These are phyloP conservation scores for Chenopodium formosanum DNA, from an alignment of 148 eudicot genomes.

Conservation along the genomic window DNA sequence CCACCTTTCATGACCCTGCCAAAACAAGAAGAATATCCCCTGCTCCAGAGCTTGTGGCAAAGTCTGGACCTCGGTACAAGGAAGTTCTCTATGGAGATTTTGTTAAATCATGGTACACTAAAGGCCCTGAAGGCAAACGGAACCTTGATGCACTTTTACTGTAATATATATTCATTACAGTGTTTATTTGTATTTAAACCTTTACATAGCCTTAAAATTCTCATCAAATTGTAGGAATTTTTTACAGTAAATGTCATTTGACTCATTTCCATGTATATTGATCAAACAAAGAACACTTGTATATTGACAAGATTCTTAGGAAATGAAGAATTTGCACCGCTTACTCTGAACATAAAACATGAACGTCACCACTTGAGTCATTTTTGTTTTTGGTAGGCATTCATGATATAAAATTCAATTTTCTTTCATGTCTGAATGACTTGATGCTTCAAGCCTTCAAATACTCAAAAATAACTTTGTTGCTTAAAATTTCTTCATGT, in stretches of 20 bases:
- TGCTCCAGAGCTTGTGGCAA: slow-evolving; percentile 43
- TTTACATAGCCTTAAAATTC: neutral
- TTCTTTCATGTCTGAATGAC: too few species aligned
- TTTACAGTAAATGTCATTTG: neutral
- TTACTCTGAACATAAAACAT: neutral
- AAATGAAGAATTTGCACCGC: neutral
- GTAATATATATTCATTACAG: slow-evolving; percentile 18
- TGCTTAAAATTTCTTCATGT: neutral
- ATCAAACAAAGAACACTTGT: neutral
- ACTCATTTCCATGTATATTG: slow-evolving; percentile 10
- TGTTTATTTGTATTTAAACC: neutral
- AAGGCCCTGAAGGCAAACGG: slow-evolving; percentile 92
- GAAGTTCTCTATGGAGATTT: slow-evolving; percentile 80
- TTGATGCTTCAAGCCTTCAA: too few species aligned
- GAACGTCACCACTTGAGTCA: neutral
- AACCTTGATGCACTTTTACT: slow-evolving; percentile 77
- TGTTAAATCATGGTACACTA: slow-evolving; percentile 88
- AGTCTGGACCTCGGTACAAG: slow-evolving; percentile 42
- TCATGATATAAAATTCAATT: neutral
- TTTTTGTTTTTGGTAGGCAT: neutral
- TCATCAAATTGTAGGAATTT: neutral
- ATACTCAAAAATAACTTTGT: neutral
- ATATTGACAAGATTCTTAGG: neutral
- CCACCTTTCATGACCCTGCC: slow-evolving; percentile 94
- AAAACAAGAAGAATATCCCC: slow-evolving; percentile 62